Base-by-base conservation (phyloP, 2,329 filamentous ascomycete species). In the Arthrobotrys conoides region DNA sequence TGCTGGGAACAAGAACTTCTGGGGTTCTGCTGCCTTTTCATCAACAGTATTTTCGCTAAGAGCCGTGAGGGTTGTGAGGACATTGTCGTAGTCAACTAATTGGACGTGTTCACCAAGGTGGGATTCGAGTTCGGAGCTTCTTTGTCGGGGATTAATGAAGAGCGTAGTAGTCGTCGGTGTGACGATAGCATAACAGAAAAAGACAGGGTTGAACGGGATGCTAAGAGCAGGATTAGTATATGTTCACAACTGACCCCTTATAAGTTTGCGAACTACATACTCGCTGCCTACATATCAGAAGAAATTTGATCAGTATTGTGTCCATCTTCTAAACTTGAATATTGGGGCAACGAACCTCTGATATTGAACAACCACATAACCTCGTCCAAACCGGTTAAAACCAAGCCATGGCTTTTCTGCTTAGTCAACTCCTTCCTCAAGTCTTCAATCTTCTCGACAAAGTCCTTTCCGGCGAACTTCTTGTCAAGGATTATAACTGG, bases 351-450 rank as follows among this genome's bases (percentile, higher is more conserved):
- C 89, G 96, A 82, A 96, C 73, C 96, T 81, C 96, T 91, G 61
- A 99, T 86, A 85, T 99, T 99, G 87, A 97, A 97, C n/a, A 99
- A 88, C 96, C 96, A 99, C 10, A 96, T 96, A 82, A 97, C 90
- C 85, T 99, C 96, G 83, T 99, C 96, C 51, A 99, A 89, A 91
- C 96, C 94, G 5, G 94, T 97, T 55, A 98, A 90, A 61, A 98
- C 90, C 81, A 98, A 93, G 0, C 93, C 95, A 18, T 91, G 89
- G 5, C 91, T 91, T 83, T 96, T 96, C 86, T 93, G 96, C 87
- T 96, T 97, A 79, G 93, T 91, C 16, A 99, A 86, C 82, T 97
- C 94, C 84, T 95, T 94, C n/a, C 94, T 90, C 71, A 99, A 86
- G 55, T 97, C 94, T 24, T 89, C 87, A 8, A 99, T 89, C 85